Percentiles rank a stretch among this genome's conserved stretches.
Conservation (phyloP, 169 alveolate genomes). For the Plasmodium fragile region DNA sequence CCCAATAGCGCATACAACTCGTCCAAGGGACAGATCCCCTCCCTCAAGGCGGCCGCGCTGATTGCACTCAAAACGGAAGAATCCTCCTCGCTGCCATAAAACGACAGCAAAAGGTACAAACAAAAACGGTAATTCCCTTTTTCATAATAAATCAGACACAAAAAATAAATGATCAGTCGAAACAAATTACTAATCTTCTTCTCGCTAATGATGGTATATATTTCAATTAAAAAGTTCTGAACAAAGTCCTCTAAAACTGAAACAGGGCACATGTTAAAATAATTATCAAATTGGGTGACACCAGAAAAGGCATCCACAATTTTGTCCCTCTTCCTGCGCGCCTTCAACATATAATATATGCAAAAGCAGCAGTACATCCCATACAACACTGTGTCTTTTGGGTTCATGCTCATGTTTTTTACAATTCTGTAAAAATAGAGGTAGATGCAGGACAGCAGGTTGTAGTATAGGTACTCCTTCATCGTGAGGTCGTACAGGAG, state of each 20-base stretch:
- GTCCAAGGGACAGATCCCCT: not conserved
- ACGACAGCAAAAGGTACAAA: constrained; percentile 11
- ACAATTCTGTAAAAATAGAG: constrained; percentile 59
- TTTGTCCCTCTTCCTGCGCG: constrained; percentile 29
- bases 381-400: constrained; percentile 33
- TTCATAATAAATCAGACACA: constrained; percentile 64
- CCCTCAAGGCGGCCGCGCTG: not conserved
- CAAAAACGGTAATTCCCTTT: constrained; percentile 29
- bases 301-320: constrained; percentile 17
- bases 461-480: constrained; percentile 62
- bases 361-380: constrained; percentile 64
- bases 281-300: not conserved
- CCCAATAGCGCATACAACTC: not conserved
- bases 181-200: constrained; percentile 33
- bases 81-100: constrained; percentile 13
- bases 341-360: constrained; percentile 38
- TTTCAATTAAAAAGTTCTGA: constrained; percentile 48
- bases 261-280: constrained; percentile 12
- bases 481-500: constrained; percentile 30
- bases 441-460: constrained; percentile 59
- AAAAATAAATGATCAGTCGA: constrained; percentile 44
- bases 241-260: constrained; percentile 36
- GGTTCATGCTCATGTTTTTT: constrained; percentile 31
- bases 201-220: constrained; percentile 19
- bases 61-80: constrained; percentile 6